Conservation (phyloP, 1,139 yeast genomes). For the Hyphopichia pseudoburtonii region DNA sequence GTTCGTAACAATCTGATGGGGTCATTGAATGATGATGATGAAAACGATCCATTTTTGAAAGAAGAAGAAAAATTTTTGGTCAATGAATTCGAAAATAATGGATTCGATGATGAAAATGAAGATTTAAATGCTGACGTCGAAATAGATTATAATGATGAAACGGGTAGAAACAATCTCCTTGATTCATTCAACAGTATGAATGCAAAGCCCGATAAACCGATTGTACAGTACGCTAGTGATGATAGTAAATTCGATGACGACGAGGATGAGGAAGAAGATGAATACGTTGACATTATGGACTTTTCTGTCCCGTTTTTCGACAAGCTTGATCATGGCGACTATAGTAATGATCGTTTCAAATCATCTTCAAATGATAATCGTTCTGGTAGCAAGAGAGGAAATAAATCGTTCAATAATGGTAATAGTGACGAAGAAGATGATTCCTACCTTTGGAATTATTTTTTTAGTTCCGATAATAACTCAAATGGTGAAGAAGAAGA, state of each 20-base stretch:
- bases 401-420: slow-evolving; percentile 2
- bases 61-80: slow-evolving; percentile 50
- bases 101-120: slow-evolving; percentile 43
- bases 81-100: slow-evolving; percentile 49
- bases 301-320: slow-evolving; percentile 25
- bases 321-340: background rate
- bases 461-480: slow-evolving; percentile 47
- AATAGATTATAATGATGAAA: slow-evolving; percentile 14
- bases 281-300: slow-evolving; percentile 33
- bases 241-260: slow-evolving; percentile 21
- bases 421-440: slow-evolving; percentile 48
- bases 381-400: background rate
- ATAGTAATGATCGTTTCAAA: background rate
- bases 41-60: slow-evolving; percentile 45
- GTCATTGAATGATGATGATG: slow-evolving; percentile 60
- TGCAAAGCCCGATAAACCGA: slow-evolving; percentile 20
- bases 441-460: slow-evolving; percentile 55
- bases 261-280: slow-evolving; percentile 29
- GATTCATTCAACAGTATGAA: slow-evolving; percentile 25
- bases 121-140: slow-evolving; percentile 11
- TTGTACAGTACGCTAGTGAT: slow-evolving; percentile 32
- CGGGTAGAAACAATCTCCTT: slow-evolving; percentile 17
- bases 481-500: slow-evolving; percentile 30
- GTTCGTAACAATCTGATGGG: slow-evolving; percentile 44
- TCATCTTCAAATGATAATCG: background rate